Percentiles rank a stretch among this genome's conserved stretches.
Evolutionary conservation across 1,284 basidiomycete genomes (phyloP).

Genomic region (Cutaneotrichosporon sp.): DNA sequence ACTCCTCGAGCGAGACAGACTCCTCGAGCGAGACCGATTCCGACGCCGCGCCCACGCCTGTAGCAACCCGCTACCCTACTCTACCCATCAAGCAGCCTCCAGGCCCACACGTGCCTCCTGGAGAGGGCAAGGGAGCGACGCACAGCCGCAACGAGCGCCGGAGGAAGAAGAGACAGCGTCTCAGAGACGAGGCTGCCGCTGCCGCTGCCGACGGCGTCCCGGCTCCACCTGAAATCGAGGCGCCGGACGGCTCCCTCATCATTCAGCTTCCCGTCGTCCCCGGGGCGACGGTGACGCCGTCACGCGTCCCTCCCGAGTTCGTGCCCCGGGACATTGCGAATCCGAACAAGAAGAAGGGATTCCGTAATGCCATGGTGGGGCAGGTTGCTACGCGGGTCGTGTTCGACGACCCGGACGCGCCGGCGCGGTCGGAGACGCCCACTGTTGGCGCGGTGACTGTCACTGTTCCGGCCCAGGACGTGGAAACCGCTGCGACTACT

Average conservation of each 20-base stretch:
- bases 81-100: conserved; percentile 6
- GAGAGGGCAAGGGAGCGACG: conserved; percentile 38
- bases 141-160: conserved; percentile 40
- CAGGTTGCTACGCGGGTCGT: conserved; percentile 32
- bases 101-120: conserved; percentile 31
- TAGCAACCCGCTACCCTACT: background rate
- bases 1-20: conserved; percentile 1
- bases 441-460: background rate
- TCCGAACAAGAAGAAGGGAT: conserved; percentile 45
- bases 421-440: background rate
- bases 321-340: conserved; percentile 33
- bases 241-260: background rate
- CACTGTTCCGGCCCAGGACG: background rate
- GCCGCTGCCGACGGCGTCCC: too few species aligned
- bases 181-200: conserved; percentile 10
- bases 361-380: conserved; percentile 37
- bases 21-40: conserved; percentile 1
- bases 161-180: conserved; percentile 22
- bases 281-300: background rate
- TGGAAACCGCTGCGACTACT: background rate
- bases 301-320: conserved; percentile 2
- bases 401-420: too few species aligned
- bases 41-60: conserved; percentile 6
- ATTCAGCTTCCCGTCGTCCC: too few species aligned
- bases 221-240: conserved; percentile 2